Evolutionary conservation across 2,329 filamentous ascomycete genomes (phyloP), one percentile per base, ranked within the genome.

Genomic region (Pleomassaria siparia): DNA sequence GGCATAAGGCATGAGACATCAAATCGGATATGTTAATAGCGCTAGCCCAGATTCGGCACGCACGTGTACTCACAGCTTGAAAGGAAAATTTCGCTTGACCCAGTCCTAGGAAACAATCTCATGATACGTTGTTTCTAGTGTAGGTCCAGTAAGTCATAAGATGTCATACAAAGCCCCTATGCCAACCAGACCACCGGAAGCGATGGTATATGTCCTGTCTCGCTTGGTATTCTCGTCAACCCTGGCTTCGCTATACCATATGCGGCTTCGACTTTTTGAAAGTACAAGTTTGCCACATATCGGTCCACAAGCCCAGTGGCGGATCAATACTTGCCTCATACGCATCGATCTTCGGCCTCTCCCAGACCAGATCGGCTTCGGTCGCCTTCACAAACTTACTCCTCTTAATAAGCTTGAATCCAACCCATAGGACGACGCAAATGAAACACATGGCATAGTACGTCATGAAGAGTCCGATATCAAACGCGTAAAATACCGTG

Each of bases 371-470:
- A 56, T 77, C 74, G 12, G 65, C 67, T 45, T 75, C 69, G 1
- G 42, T 53, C 15, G 66, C 44, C 46, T 64, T 67, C 52, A 75
- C 58, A 20, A 70, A 66, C 30, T 78, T 80, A 0, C 85, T 87
- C 57, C 80, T 77, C 59, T 85, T 86, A 60, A 78, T 69, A 28
- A 84, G 66, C 62, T 89, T 88, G 79, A 83, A 88, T 16, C 80
- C 75, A 24, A 81, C 46, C 60, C 80, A 87, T n/a, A 77, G 70
- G 22, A 67, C 63, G 16, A 72, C 46, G 62, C 44, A 40, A 49
- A 66, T 46, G 41, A 54, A 46, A 28, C 36, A 41, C 59, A 62
- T 60, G 33, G 47, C 52, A 39, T 62, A 62, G 37, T 55, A 78
- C 33, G 79, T 74, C 11, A 81, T 75, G 50, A 81, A 81, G 8